These are phyloP conservation scores for Candida nemodendra DNA, from an alignment of 805 yeast genomes.

Conservation along the genomic window DNA sequence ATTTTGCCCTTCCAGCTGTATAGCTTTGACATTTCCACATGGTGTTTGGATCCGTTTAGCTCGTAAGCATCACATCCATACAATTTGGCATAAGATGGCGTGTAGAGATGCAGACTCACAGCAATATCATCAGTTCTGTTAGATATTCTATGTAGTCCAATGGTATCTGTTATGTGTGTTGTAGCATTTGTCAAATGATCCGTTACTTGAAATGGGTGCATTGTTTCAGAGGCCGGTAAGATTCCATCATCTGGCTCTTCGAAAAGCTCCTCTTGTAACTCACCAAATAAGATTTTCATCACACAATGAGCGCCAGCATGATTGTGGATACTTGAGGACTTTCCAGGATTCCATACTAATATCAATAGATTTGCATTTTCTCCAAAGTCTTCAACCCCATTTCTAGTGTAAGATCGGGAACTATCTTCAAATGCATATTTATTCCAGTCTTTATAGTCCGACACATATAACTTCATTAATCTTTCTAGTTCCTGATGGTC, in stretches of 20 bases:
- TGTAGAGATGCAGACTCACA: conserved; percentile 67
- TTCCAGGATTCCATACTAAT: conserved; percentile 70
- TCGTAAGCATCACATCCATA: conserved; percentile 55
- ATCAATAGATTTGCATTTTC: conserved; percentile 65
- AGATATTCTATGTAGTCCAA: conserved; percentile 64
- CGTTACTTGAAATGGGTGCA: conserved; percentile 28
- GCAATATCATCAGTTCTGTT: conserved; percentile 49
- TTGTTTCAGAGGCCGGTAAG: conserved; percentile 8
- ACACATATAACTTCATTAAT: conserved; percentile 47
- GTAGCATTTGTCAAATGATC: conserved; percentile 42
- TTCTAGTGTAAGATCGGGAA: conserved; percentile 54
- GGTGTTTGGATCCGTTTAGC: conserved; percentile 47
- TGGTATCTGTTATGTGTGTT: conserved; percentile 61
- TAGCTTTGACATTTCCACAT: conserved; percentile 57
- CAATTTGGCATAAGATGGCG: conserved; percentile 72
- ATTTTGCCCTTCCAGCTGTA: conserved; percentile 58
- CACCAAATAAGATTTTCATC: conserved; percentile 65
- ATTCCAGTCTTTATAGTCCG: conserved; percentile 55
- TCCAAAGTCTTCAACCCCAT: conserved; percentile 74
- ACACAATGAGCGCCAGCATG: conserved; percentile 78
- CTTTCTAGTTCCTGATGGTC: conserved; percentile 47
- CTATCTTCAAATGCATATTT: conserved; percentile 55
- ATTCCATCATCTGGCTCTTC: conserved; percentile 40
- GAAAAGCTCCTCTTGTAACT: conserved; percentile 55
- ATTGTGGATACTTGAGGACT: conserved; percentile 65